Conservation (phyloP, 805 yeast genomes). For the Torulaspora indica region DNA sequence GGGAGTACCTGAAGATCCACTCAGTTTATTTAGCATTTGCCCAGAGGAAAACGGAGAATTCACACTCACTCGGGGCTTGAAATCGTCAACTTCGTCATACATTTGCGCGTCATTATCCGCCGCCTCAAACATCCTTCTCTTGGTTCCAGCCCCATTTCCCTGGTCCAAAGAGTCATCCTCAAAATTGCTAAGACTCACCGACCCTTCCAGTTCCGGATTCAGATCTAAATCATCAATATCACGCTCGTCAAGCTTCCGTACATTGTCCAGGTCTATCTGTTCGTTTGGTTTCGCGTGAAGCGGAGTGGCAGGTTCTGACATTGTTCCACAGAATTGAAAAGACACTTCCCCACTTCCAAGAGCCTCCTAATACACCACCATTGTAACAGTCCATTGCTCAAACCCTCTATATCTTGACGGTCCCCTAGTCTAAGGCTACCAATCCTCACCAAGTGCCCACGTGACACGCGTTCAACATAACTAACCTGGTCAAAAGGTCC, state of each 20-base stretch:
- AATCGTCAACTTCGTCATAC: constrained; percentile 32
- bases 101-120: constrained; percentile 13
- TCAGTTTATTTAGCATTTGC: constrained; percentile 10
- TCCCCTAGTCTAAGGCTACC: too few relatives aligned
- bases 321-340: neutral
- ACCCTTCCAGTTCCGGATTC: constrained; percentile 12
- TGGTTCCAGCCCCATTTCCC: constrained; percentile 3
- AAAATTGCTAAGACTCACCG: neutral
- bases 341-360: neutral
- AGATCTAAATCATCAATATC: constrained; percentile 32
- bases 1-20: neutral
- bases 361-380: neutral
- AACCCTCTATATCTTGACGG: too few relatives aligned
- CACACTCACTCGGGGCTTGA: constrained; percentile 30
- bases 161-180: constrained; percentile 1
- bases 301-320: constrained; percentile 33
- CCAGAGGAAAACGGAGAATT: constrained; percentile 32
- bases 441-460: too few relatives aligned
- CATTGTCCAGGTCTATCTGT: constrained; percentile 21
- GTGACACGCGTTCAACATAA: too few relatives aligned
- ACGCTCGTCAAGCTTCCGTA: constrained; percentile 28
- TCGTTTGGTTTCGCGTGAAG: constrained; percentile 31
- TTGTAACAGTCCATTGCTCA: too few relatives aligned
- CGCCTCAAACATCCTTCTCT: constrained; percentile 9
- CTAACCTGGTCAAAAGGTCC: too few relatives aligned